Conservation (phyloP, 495 filamentous ascomycete genomes). For the Neurospora sp. region DNA sequence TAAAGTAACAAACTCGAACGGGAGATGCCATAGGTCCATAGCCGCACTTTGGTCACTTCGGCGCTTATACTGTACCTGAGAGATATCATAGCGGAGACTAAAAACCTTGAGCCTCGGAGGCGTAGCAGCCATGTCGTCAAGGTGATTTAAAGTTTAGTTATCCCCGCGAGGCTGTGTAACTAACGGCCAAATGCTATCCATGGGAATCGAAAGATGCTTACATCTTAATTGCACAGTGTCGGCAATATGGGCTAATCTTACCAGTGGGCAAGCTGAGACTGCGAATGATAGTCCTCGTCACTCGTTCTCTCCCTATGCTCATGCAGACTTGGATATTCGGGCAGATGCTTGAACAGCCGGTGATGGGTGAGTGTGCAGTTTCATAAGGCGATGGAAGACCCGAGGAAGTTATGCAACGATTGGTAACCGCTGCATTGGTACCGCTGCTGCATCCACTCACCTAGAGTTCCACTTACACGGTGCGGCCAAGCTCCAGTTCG, state of each 20-base stretch:
- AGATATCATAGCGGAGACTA: neutral
- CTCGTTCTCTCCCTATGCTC: neutral
- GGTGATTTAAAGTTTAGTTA: neutral
- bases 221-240: neutral
- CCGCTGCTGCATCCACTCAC: neutral
- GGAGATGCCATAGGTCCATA: neutral
- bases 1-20: neutral
- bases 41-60: neutral
- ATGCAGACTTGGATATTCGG: neutral
- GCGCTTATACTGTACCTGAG: neutral
- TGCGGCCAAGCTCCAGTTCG: neutral
- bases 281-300: neutral
- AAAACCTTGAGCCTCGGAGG: neutral
- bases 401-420: neutral
- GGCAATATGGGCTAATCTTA: neutral
- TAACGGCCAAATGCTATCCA: neutral
- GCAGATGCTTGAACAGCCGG: neutral
- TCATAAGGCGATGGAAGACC: neutral
- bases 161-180: neutral
- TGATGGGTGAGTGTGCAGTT: neutral
- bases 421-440: neutral
- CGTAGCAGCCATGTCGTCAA: neutral
- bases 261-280: neutral
- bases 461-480: neutral
- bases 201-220: neutral